phyloP scores from a whole-genome alignment of 352 stramenopile species.

The Phytophthora hibernalis region DNA sequence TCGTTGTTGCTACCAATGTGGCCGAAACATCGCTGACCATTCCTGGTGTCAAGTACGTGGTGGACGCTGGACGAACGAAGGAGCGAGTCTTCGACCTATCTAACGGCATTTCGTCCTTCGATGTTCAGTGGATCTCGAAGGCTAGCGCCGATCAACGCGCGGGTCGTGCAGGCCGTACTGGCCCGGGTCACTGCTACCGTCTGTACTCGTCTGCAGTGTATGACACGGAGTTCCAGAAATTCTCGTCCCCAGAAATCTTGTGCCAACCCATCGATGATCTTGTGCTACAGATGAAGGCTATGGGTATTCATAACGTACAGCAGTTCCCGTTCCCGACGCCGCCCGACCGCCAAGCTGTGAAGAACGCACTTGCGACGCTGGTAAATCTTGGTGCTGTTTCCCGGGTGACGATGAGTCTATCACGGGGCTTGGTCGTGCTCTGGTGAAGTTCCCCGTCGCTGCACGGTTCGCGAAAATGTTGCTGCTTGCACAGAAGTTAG shows the following conservation, averaged over 20 bases:
- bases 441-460: conserved; percentile 90
- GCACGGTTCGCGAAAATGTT: conserved; percentile 93
- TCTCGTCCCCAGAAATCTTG: conserved; percentile 91
- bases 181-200: conserved; percentile 98
- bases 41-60: conserved; percentile 96
- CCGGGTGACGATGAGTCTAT: conserved; percentile 66
- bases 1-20: conserved; percentile 99
- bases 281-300: conserved; percentile 97
- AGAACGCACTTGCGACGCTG: conserved; percentile 88
- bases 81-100: conserved; percentile 94
- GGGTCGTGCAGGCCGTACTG: conserved; percentile 95
- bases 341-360: conserved; percentile 89
- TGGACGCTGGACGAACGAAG: conserved; percentile 97
- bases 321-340: conserved; percentile 97
- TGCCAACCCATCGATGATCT: conserved; percentile 96
- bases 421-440: conserved; percentile 77
- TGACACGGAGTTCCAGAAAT: conserved; percentile 94
- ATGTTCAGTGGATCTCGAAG: conserved; percentile 93
- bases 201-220: conserved; percentile 98
- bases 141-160: conserved; percentile 89
- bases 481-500: conserved; percentile 75
- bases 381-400: conserved; percentile 79
- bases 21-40: conserved; percentile 98
- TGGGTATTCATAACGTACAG: conserved; percentile 96
- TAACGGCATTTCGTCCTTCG: conserved; percentile 94